phyloP scores from a whole-genome alignment of 1,284 basidiomycete species.

The Coniophora puteana region DNA sequence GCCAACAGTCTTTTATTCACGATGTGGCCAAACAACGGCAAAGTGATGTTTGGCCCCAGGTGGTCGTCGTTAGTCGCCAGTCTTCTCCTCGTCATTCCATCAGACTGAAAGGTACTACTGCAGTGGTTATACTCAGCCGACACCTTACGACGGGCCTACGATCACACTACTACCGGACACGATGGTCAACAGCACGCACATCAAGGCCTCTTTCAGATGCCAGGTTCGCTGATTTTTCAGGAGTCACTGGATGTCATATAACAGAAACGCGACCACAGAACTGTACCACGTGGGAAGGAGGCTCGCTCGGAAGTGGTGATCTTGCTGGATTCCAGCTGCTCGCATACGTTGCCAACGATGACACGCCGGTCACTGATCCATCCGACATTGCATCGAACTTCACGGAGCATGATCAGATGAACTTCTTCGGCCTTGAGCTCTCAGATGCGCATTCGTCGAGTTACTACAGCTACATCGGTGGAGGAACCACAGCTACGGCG shows the following conservation, averaged over 20 bases:
- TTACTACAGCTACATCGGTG: conserved; percentile 20
- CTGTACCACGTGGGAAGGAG: conserved; percentile 24
- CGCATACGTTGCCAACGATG: conserved; percentile 23
- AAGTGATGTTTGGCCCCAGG: conserved; percentile 23
- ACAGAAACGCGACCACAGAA: conserved; percentile 14
- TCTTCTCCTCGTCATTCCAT: background rate
- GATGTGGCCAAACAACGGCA: conserved; percentile 21
- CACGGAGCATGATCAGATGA: conserved; percentile 24
- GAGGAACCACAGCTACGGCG: conserved; percentile 11
- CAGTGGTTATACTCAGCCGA: conserved; percentile 24
- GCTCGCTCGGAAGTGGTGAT: conserved; percentile 23
- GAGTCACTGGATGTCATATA: background rate
- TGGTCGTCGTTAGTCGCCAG: conserved; percentile 21
- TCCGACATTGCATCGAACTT: conserved; percentile 23
- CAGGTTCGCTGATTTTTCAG: conserved; percentile 13
- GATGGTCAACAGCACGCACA: conserved; percentile 25
- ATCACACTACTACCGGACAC: conserved; percentile 24
- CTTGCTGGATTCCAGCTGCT: conserved; percentile 21
- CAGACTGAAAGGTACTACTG: background rate
- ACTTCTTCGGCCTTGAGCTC: conserved; percentile 26
- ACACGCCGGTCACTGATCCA: conserved; percentile 20
- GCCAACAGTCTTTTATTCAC: conserved; percentile 26
- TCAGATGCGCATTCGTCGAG: conserved; percentile 19
- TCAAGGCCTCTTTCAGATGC: conserved; percentile 28
- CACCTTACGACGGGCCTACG: conserved; percentile 20